Evolutionary conservation across 345 rosid genomes (phyloP), one percentile per base, ranked within the genome.

Genomic region (Nasturtium officinale): DNA sequence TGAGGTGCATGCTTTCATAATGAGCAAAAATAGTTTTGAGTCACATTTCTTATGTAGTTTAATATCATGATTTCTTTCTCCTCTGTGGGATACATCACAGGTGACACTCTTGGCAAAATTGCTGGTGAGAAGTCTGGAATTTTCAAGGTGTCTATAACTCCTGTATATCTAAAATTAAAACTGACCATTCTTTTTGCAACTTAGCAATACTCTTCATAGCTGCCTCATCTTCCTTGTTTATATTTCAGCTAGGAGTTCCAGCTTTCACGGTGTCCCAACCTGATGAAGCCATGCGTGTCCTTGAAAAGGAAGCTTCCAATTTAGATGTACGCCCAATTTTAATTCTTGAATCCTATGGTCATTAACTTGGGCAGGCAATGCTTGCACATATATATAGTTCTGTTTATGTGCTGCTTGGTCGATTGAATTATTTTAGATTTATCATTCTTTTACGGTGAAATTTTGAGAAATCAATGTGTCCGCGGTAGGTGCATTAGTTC

Each of bases 111-210:
- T 23, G 97, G 91, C 45, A 82, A 87, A 89, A 95, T 95, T 78
- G 98, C 98, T 63, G 94, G 98, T 77, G 97, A 90, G 79, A 95
- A 95, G 78, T 98, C 99, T 83, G 98, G 99, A 47, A 91, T 95
- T 76, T 84, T 90, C 72, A 95, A 95, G 99, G 99, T 94, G 80
- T 74, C 63, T 74, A 47, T 67, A 21, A 61, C 42, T 61, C 32
- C 51, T 68, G 3, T 29, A 61, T 65, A 43, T 51, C 61, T 51
- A 16, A 67, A 30, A 28, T 16, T n/a, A 26, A 48, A 32, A 17
- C 23, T 54, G 40, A 48, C 6, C 10, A 43, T 61, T 12, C 4
- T 28, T 47, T 26, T 11, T 37, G 20, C 17, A 55, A 69, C 16
- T 16, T 20, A 47, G 12, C 11, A 29, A n/a, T 21, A 20, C 38